Base-by-base conservation (phyloP, 352 stramenopile genomes). In the Elongisporangium undulatum region DNA sequence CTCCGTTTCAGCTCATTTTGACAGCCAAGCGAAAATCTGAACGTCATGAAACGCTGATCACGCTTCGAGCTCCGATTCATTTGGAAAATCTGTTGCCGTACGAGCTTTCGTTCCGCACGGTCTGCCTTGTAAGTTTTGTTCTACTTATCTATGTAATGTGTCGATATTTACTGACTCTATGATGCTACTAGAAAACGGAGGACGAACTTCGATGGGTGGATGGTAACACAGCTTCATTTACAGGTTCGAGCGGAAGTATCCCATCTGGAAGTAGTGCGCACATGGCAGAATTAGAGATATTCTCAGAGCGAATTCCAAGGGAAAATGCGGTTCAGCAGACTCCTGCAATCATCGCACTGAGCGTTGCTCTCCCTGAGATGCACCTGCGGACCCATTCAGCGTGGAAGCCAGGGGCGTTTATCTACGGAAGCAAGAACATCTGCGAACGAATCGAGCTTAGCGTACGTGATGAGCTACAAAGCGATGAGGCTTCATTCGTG, bases 11-110 rank as follows among this genome's bases (percentile, higher is more conserved):
- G 72, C 58, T 93, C 21, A 85, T 93, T 51, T 29, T 93, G 48
- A 91, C 83, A 2, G 79, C 72, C 19, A 67, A 77, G 48, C 72
- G 81, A 7, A 93, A 93, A 61, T 90, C 83, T 0, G 81, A 93
- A 51, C 82, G 83, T 22, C 80, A 89, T 20, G 83, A 93, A 62
- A 89, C 81, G 21, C 75, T 80, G 39, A 84, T 93, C 54, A 81
- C 76, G 3, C 66, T 94, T 26, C 77, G 77, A 9, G 71, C 85
- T 10, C 82, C 82, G 16, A 87, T 94, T 49, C 65, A 81, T 26
- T 48, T 94, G 16, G 85, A 94, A 59, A 94, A 94, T 50, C 65
- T 94, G 4, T 59, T 92, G 8, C 85, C 85, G 7, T 94, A 88
- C 61, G 75, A 82, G 49, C 56, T 93, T 9, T 76, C 74, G 6